Evolutionary conservation across 1,139 yeast species (phyloP), one percentile per base, ranked within the genome.

Genomic region (Yamadazyma epiphylla): DNA sequence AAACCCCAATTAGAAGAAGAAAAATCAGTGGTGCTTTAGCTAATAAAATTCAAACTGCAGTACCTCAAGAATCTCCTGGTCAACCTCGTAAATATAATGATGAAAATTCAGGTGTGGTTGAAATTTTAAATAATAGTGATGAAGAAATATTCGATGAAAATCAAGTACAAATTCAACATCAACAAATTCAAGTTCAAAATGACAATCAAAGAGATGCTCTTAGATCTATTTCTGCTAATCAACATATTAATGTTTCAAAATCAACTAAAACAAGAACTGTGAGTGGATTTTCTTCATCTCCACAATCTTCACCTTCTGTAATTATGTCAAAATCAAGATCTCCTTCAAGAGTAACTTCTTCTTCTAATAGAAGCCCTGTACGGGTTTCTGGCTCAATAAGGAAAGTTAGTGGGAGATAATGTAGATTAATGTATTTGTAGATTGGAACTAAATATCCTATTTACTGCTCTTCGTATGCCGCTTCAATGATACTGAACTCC

Each of bases 61-160:
- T 91, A 15, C 98, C 97, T 3, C 76, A 75, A 42, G 87, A 87
- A 29, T 86, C 96, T 2, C 97, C 98, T 0, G 98, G 98, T 2
- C 98, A 91, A 58, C 98, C 98, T 20, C 74, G 98, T 52, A 91
- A 91, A 50, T 71, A 71, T 26, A 49, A 70, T 46, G 55, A 68
- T 11, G 37, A 20, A 51, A 40, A 47, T 32, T 42, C 60, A 12
- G 49, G 58, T 12, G 47, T 43, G 2, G 44, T 43, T 11, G 46
- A 43, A 25, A 32, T 43, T 37, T 51, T 55, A 26, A 64, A 62
- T 41, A 65, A 65, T 35, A 64, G 69, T 0, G 72, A 66, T 39
- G 71, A 60, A 26, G 46, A 41, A 7, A 49, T 40, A 5, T 47
- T 34, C 4, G 45, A 28, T 17, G 29, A 32, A 17, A 31, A 33